Base-by-base conservation (phyloP, 1,284 basidiomycete species). In the Sporisorium scitamineum region DNA sequence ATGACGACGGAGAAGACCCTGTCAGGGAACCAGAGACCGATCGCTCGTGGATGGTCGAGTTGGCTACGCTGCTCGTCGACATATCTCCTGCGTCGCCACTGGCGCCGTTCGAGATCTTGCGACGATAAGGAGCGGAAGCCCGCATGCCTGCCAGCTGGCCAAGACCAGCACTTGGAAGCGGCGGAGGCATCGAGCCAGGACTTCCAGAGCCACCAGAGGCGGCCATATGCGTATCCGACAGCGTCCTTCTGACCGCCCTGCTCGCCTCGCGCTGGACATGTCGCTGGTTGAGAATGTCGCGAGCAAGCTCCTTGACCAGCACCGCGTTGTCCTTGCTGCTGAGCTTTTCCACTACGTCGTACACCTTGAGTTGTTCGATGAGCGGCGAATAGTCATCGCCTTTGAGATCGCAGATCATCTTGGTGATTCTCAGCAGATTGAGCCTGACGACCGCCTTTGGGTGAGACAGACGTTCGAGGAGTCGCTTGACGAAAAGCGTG, bases 371-470 rank as follows among this genome's bases (percentile, higher is more conserved):
- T 60, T 78, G 72, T 22, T 77, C 69, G 22, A 81, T 70, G 37
- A 80, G 53, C 47, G 73, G 45, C 20, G 69, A 66, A 29, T 65
- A 48, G 14, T 66, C 62, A 0, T 93, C 93, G 76, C 94, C 93
- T 13, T 52, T 51, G 6, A 92, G 90, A 76, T 98, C 96, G 86
- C 93, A 95, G 1, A 95, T 91, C 0, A 92, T 89, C 70, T 92
- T 91, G 39, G 95, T 89, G 66, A 98, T 91, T 64, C 93, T 90
- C 50, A 99, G 88, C 37, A 99, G 88, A 84, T 94, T 96, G 55
- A 97, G 90, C 55, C 94, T 91, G 24, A 95, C 93, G 52, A 97
- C 92, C 0, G 95, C 92, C 80, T 94, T 93, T 85, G 90, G 78
- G 24, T 86, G 86, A 14, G 89, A 88, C 3, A 98, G 89, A n/a